A percentile compares a stretch with the other conserved stretches of the same genome.
These are phyloP conservation scores for Thuja plicata DNA, from an alignment of 83 land plant species.

Conservation along the genomic window DNA sequence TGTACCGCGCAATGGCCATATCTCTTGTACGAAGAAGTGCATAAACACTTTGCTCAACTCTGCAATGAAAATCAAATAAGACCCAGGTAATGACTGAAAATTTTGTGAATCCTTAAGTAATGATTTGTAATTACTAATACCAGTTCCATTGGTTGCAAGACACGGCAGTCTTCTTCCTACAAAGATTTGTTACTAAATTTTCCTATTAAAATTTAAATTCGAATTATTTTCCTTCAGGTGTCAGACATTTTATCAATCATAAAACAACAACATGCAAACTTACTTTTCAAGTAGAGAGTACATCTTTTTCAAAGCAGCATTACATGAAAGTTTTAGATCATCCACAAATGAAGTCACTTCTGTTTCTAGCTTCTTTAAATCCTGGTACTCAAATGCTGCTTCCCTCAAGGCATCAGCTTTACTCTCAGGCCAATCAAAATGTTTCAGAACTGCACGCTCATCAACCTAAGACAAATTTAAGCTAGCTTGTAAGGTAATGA, in stretches of 20 bases:
- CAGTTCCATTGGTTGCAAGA: background rate
- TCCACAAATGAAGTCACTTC: constrained; percentile 63
- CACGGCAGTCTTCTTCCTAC: background rate
- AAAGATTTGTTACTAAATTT: background rate
- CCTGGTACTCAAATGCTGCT: constrained; percentile 96
- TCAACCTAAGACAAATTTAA: constrained; percentile 64
- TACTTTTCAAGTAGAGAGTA: constrained; percentile 89
- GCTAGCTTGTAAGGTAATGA: background rate
- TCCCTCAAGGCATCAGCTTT: constrained; percentile 96
- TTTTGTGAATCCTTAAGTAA: background rate
- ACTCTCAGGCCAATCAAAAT: constrained; percentile 98
- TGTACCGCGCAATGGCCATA: constrained; percentile 93
- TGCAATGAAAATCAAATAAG: constrained; percentile 24
- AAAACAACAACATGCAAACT: constrained; percentile 23
- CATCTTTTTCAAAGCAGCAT: constrained; percentile 87
- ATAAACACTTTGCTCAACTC: constrained; percentile 94
- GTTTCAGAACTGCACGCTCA: constrained; percentile 94
- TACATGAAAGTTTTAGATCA: constrained; percentile 77
- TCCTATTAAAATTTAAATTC: background rate
- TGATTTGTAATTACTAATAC: background rate
- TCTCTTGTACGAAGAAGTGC: constrained; percentile 89
- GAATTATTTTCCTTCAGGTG: background rate
- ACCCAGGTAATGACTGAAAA: background rate
- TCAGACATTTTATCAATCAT: background rate
- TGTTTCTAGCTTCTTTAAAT: constrained; percentile 77